Evolutionary conservation across 805 yeast genomes (phyloP).

Genomic region (Candida qinlingensis): DNA sequence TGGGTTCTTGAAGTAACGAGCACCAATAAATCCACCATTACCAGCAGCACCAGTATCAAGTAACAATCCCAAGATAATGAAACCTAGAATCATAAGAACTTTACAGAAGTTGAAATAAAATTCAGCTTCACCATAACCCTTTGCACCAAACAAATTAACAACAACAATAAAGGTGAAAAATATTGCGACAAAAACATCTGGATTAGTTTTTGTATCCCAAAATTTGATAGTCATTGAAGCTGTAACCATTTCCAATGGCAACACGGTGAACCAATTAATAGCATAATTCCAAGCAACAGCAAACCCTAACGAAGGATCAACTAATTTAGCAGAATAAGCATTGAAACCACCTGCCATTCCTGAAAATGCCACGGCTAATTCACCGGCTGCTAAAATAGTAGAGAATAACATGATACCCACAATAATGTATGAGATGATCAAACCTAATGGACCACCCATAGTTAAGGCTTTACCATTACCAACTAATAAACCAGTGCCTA

Average conservation of each 20-base stretch:
- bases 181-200: constrained; percentile 53
- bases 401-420: constrained; percentile 59
- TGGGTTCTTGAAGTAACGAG: constrained; percentile 51
- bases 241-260: constrained; percentile 52
- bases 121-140: constrained; percentile 69
- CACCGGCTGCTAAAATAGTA: constrained; percentile 58
- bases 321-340: constrained; percentile 28
- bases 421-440: constrained; percentile 51
- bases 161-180: constrained; percentile 45
- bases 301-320: constrained; percentile 56
- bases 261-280: constrained; percentile 47
- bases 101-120: constrained; percentile 50
- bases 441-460: constrained; percentile 60
- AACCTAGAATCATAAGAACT: constrained; percentile 54
- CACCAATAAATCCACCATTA: constrained; percentile 53
- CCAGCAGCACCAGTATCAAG: constrained; percentile 57
- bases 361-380: constrained; percentile 36
- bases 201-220: constrained; percentile 38
- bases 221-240: constrained; percentile 46
- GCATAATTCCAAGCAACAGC: constrained; percentile 58
- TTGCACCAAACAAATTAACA: constrained; percentile 54
- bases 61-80: constrained; percentile 49
- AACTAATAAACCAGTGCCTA: constrained; percentile 69
- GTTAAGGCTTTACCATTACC: constrained; percentile 58
- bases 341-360: constrained; percentile 37